Percentiles rank a stretch among this genome's conserved stretches.
Evolutionary conservation across 2,329 filamentous ascomycete genomes (phyloP).

Genomic region (Trichoderma gracile): DNA sequence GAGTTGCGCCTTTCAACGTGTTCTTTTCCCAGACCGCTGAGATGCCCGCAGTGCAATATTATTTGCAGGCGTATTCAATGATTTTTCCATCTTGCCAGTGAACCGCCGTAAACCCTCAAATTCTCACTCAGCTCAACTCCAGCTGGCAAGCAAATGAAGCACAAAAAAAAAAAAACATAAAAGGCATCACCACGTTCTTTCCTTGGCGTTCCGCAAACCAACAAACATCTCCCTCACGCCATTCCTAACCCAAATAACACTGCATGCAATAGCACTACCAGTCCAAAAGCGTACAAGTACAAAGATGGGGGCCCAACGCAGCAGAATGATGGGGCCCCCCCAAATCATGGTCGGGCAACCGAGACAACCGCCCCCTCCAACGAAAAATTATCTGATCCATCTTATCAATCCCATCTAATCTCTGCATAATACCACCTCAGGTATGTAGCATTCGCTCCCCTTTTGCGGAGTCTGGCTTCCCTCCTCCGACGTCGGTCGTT

Average conservation of each 20-base stretch:
- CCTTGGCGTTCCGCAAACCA: slow-evolving; percentile 9
- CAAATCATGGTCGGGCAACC: background rate
- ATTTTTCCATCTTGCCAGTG: no score
- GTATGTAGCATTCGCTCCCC: background rate
- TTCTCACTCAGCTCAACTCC: no score
- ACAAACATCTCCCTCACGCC: slow-evolving; percentile 3
- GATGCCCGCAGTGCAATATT: no score
- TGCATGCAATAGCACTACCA: no score
- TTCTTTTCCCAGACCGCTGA: no score
- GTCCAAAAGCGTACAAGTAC: no score
- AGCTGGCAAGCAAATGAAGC: no score
- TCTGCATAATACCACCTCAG: background rate
- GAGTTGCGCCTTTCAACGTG: no score
- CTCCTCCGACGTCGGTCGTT: slow-evolving; percentile 11
- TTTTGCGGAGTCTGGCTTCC: slow-evolving; percentile 10
- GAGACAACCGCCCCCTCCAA: background rate
- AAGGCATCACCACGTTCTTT: background rate
- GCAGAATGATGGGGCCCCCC: no score
- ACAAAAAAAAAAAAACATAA: background rate
- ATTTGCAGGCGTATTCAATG: no score
- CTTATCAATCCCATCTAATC: slow-evolving; percentile 26
- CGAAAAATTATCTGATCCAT: slow-evolving; percentile 22
- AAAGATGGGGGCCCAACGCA: no score
- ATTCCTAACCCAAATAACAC: slow-evolving; percentile 1
- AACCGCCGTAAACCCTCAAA: no score